Evolutionary conservation across 148 eudicot genomes (phyloP), one percentile per base, ranked within the genome.

Genomic region (Diospyros lotus): DNA sequence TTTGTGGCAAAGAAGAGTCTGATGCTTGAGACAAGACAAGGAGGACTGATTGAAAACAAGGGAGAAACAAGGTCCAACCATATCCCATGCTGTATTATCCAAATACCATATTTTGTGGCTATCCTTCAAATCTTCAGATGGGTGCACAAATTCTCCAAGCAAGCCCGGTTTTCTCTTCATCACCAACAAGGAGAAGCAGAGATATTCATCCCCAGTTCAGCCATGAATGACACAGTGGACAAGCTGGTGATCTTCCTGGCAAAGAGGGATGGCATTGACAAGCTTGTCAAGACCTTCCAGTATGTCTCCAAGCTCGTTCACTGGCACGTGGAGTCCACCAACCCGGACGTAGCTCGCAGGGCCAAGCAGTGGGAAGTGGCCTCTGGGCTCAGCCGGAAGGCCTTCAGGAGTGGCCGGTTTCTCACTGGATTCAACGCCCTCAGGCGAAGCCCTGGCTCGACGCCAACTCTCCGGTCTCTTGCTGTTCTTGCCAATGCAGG

Each of bases 191-290:
- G 1, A 65, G 4, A 51, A 40, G 12, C 1, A 72, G 11, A 38
- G 68, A 6, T 11, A 9, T 9, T 50, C 8, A 13, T 5, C 18
- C n/a, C 28, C 11, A 69, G 2, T 39, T 68, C 48, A 73, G 76
- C 79, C 84, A 94, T 90, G 95, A 84, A 90, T 44, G 98, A 94
- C 81, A 85, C 86, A 75, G 81, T 92, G 53, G 98, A 94, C 86
- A 94, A 92, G 86, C 81, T 94, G 41, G 94, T 94, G 12, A 84
- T 90, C 83, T 92, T 92, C 90, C 80, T 94, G 42, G 98, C 98
- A 41, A 94, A 94, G 73, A 83, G 97, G 58, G 98, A 94, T 66
- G 98, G 97, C 75, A 94, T 92, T 12, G 98, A 94, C 89, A 94
- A 94, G 82, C 91, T 92, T 7, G 98, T 94, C 74, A 94, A 92